These are phyloP conservation scores for Lasiodiplodia gonubiensis DNA, from an alignment of 2,329 filamentous ascomycete genomes.

Conservation along the genomic window DNA sequence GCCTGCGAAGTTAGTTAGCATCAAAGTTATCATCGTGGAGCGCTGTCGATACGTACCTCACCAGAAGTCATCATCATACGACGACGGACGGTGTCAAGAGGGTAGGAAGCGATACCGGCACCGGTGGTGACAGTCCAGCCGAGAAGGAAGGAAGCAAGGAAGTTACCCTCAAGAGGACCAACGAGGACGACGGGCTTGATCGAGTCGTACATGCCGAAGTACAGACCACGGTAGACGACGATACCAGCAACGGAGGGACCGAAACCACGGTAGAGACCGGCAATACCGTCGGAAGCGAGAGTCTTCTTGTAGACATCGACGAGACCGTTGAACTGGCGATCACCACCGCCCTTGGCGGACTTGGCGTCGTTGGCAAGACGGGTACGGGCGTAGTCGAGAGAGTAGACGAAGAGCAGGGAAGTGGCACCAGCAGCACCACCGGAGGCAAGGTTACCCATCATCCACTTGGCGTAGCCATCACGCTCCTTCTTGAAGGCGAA, in stretches of 20 bases:
- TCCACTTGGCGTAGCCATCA: slow-evolving; percentile 98
- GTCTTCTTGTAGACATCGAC: slow-evolving; percentile 99
- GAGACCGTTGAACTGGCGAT: slow-evolving; percentile 99
- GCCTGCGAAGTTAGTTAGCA: slow-evolving; percentile 63
- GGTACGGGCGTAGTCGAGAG: slow-evolving; percentile 99
- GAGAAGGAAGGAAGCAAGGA: slow-evolving; percentile 98
- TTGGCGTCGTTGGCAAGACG: slow-evolving; percentile 99
- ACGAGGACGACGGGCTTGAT: slow-evolving; percentile 98
- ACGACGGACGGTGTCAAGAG: slow-evolving; percentile 99
- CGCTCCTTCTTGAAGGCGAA: slow-evolving; percentile 99
- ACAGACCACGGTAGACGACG: slow-evolving; percentile 99
- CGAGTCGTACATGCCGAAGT: slow-evolving; percentile 99
- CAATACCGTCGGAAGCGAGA: slow-evolving; percentile 96
- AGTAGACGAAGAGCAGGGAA: slow-evolving; percentile 99
- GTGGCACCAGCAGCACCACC: slow-evolving; percentile 99
- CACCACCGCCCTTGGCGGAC: slow-evolving; percentile 95
- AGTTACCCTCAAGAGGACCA: slow-evolving; percentile 93
- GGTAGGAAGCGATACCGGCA: slow-evolving; percentile 99
- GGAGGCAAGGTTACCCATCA: slow-evolving; percentile 99
- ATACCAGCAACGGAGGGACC: slow-evolving; percentile 99
- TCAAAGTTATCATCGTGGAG: neutral
- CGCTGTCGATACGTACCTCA: slow-evolving; percentile 58
- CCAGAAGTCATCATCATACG: slow-evolving; percentile 99
- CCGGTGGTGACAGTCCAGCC: slow-evolving; percentile 99
- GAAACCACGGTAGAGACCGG: slow-evolving; percentile 99